phyloP scores from a whole-genome alignment of 305 asterid species.

The Fraxinus velutina region DNA sequence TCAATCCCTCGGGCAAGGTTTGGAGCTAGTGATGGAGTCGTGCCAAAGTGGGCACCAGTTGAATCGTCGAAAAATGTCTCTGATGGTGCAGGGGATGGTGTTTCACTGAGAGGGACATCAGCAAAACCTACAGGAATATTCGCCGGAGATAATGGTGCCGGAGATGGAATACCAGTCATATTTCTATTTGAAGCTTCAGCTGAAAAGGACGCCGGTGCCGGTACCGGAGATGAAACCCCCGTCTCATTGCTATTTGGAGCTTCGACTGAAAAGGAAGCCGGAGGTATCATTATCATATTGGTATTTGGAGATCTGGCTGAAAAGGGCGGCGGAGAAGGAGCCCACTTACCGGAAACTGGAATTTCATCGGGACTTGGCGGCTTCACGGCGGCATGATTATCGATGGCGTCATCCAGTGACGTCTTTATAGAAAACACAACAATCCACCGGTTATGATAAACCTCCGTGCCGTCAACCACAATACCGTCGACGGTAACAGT shows the following conservation, averaged over 20 bases:
- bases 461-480: constrained; percentile 38
- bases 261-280: constrained; percentile 18
- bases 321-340: constrained; percentile 29
- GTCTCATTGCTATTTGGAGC: background rate
- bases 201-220: constrained; percentile 17
- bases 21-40: constrained; percentile 26
- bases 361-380: constrained; percentile 3
- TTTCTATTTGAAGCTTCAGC: background rate
- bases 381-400: background rate
- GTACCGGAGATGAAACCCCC: background rate
- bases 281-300: background rate
- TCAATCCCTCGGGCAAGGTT: constrained; percentile 1
- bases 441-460: constrained; percentile 63
- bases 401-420: constrained; percentile 45
- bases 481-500: constrained; percentile 50
- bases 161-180: background rate
- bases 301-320: background rate
- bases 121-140: background rate
- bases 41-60: background rate
- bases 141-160: background rate
- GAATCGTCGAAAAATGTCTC: background rate
- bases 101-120: background rate
- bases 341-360: background rate
- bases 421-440: constrained; percentile 42
- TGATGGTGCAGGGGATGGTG: background rate